phyloP scores from a whole-genome alignment of 1,284 basidiomycete species.

The Ceratobasidium sp. region DNA sequence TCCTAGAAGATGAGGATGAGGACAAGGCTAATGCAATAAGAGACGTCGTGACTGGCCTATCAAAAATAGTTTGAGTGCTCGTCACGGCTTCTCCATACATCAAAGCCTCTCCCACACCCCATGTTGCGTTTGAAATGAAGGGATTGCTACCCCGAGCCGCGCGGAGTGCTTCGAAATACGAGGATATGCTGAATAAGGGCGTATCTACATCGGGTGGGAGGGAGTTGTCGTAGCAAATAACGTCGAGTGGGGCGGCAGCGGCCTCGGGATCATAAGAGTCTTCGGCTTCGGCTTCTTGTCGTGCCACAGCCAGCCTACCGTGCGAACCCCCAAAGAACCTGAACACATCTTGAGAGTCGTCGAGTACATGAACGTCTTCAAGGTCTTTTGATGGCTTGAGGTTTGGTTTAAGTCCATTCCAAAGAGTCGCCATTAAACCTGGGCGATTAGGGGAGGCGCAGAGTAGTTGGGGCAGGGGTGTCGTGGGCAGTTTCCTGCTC shows the following conservation, averaged over 20 bases:
- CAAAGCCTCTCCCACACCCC: slow-evolving; percentile 79
- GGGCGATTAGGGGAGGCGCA: slow-evolving; percentile 52
- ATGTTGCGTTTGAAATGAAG: slow-evolving; percentile 55
- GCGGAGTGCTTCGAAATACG: slow-evolving; percentile 57
- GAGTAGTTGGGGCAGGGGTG: slow-evolving; percentile 66
- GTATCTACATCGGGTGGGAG: slow-evolving; percentile 54
- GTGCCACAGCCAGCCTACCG: slow-evolving; percentile 50
- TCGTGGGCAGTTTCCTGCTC: slow-evolving; percentile 36
- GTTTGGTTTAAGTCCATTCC: slow-evolving; percentile 55
- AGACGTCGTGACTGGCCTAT: slow-evolving; percentile 69
- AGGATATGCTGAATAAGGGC: slow-evolving; percentile 59
- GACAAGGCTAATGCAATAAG: not conserved
- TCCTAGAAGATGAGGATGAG: slow-evolving; percentile 63
- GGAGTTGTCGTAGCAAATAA: slow-evolving; percentile 51
- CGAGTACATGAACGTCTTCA: slow-evolving; percentile 56
- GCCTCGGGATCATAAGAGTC: slow-evolving; percentile 53
- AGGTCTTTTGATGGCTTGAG: slow-evolving; percentile 52
- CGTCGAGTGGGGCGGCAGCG: slow-evolving; percentile 52
- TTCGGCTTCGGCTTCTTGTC: slow-evolving; percentile 49
- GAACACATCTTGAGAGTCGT: slow-evolving; percentile 77
- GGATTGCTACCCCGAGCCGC: slow-evolving; percentile 48
- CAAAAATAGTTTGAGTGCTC: slow-evolving; percentile 95
- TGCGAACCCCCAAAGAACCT: slow-evolving; percentile 56
- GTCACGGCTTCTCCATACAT: slow-evolving; percentile 91
- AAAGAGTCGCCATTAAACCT: slow-evolving; percentile 56